Conservation (phyloP, 1,284 basidiomycete genomes). For the Pulchroboletus neoregius region DNA sequence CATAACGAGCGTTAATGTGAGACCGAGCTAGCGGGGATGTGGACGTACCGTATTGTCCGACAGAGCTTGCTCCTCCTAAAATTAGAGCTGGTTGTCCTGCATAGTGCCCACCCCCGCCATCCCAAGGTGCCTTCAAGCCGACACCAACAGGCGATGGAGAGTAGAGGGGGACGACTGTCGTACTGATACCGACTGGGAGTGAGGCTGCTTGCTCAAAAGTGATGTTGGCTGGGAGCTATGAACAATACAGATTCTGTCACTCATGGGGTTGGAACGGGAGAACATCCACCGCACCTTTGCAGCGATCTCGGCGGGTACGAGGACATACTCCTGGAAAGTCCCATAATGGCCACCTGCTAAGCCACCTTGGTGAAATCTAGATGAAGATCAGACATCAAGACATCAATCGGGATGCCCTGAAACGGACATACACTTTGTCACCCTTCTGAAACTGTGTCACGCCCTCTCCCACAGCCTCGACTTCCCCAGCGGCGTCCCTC, state of each 20-base stretch:
- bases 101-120: conserved; percentile 21
- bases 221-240: conserved; percentile 23
- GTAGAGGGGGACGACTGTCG: conserved; percentile 21
- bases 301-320: conserved; percentile 29
- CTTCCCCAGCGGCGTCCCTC: conserved; percentile 45
- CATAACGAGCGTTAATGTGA: not conserved
- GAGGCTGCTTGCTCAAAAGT: conserved; percentile 27
- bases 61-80: conserved; percentile 36
- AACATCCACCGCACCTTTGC: conserved; percentile 22
- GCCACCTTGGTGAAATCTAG: conserved; percentile 29
- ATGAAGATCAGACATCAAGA: not conserved
- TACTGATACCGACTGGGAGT: conserved; percentile 12
- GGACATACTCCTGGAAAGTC: conserved; percentile 35
- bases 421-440: conserved; percentile 41
- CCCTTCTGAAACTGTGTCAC: conserved; percentile 42
- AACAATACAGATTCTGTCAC: not conserved
- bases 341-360: conserved; percentile 14
- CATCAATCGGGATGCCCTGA: not conserved
- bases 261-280: not conserved
- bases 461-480: conserved; percentile 43
- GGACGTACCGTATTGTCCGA: conserved; percentile 35
- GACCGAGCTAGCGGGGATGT: not conserved
- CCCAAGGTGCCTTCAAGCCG: conserved; percentile 26
- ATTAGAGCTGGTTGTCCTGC: conserved; percentile 31
- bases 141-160: conserved; percentile 20